Evolutionary conservation across 2,329 filamentous ascomycete species (phyloP), one percentile per base, ranked within the genome.

Genomic region (Cytospora paraplurivora): DNA sequence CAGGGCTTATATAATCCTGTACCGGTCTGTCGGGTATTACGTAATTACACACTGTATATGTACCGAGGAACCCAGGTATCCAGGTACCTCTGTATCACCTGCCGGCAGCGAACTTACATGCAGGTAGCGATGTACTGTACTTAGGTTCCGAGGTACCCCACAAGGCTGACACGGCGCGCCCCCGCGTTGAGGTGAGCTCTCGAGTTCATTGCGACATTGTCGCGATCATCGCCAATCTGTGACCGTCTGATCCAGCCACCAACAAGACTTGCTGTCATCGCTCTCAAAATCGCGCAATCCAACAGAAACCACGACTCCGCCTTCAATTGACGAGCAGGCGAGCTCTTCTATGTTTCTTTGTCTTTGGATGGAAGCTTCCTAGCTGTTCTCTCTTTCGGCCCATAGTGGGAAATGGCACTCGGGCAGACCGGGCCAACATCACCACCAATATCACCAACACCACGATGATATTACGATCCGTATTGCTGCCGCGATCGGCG

Each of bases 381-480:
- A 47, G 10, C 44, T 47, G 44, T 47, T 19, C n/a, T 47, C 11
- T 19, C 44, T 47, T 19, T 47, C 13, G n/a, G 8, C 21, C 44
- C 44, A 47, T 17, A 17, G n/a, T 17, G 44, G 44, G 49, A 55
- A 44, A 55, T 55, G 59, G 59, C 15, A 61, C 38, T 21, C 21
- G 41, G 54, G 59, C 51, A 35, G 59, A 53, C 59, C 10, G 41
- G 38, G 38, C 41, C 35, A 34, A 38, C 17, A n/a, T 17, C 33
- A n/a, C 21, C 33, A 49, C 38, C 35, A 56, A 1, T 37, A 33
- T 41, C 17, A 54, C 44, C 35, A 56, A 1, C 47, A 21, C 51
- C 13, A 54, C 44, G 1, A 66, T 66, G 64, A 62, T 58, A 58
- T 47, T 56, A 52, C 58, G 64, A 41, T 53, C 62, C 41, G 27